These are phyloP conservation scores for Funneliformis geosporum DNA, from an alignment of 192 early-diverging fungal species.

Conservation along the genomic window DNA sequence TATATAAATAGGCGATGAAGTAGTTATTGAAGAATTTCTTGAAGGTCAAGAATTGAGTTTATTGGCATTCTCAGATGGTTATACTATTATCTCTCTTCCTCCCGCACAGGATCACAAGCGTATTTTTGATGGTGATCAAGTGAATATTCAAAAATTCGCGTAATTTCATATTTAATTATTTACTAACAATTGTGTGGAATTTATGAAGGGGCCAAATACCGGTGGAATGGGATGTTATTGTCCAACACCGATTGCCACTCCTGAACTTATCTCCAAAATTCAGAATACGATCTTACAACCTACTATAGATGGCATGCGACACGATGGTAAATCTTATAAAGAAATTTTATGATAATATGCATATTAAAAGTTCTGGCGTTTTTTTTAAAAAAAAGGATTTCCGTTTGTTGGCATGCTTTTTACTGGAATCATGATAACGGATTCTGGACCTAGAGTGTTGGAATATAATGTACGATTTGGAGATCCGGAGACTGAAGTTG, in stretches of 20 bases:
- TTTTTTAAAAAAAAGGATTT: conserved; percentile 49
- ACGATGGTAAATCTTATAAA: conserved; percentile 58
- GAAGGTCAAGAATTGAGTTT: conserved; percentile 93
- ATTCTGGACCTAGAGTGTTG: conserved; percentile 87
- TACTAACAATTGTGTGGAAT: not conserved
- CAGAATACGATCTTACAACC: conserved; percentile 83
- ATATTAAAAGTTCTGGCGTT: not conserved
- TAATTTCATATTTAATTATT: not conserved
- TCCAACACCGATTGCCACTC: conserved; percentile 89
- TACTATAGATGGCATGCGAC: conserved; percentile 94
- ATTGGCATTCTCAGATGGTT: conserved; percentile 91
- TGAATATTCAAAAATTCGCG: conserved; percentile 14
- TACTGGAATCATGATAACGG: conserved; percentile 94
- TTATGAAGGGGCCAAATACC: conserved; percentile 82
- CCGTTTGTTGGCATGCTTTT: conserved; percentile 98
- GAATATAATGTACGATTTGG: conserved; percentile 99
- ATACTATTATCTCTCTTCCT: conserved; percentile 87
- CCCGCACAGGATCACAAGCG: conserved; percentile 99
- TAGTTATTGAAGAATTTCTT: conserved; percentile 95
- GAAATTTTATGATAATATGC: not conserved
- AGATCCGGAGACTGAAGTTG: conserved; percentile 97
- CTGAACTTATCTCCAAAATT: conserved; percentile 69
- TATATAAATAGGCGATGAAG: conserved; percentile 57
- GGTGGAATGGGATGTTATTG: conserved; percentile 99
- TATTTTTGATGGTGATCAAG: conserved; percentile 83